A percentile compares a stretch with the other conserved stretches of the same genome.
Conservation (phyloP, 768 basidiomycete species). For the Suillus ampliporus region DNA sequence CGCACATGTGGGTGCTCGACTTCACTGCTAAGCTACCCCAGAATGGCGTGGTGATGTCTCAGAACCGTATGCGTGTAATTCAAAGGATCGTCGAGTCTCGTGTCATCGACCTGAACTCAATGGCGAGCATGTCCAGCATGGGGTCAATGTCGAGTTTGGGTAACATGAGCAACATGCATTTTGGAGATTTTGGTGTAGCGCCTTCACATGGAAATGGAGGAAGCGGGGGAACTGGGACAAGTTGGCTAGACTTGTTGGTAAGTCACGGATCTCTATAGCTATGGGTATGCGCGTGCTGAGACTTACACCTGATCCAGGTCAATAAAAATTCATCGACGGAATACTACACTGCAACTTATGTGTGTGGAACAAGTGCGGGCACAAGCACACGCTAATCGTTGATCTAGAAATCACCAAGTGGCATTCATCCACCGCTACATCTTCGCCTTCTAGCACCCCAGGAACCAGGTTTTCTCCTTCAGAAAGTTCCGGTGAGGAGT, state of each 20-base stretch:
- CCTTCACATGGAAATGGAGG: conserved; percentile 27
- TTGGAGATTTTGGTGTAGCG: conserved; percentile 27
- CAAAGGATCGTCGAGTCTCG: conserved; percentile 59
- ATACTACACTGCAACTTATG: conserved; percentile 71
- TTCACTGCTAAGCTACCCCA: conserved; percentile 61
- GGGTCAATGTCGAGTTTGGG: conserved; percentile 30
- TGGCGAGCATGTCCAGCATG: conserved; percentile 32
- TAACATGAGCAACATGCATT: conserved; percentile 33
- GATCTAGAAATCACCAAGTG: conserved; percentile 64
- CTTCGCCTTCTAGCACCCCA: conserved; percentile 70
- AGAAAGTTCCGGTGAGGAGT: conserved; percentile 71
- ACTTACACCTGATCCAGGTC: conserved; percentile 47
- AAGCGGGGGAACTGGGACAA: conserved; percentile 19
- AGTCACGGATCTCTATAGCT: conserved; percentile 17
- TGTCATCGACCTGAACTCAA: conserved; percentile 4
- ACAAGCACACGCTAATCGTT: conserved; percentile 11
- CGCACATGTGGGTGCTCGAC: conserved; percentile 68
- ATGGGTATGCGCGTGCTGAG: neutral
- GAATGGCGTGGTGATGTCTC: conserved; percentile 71
- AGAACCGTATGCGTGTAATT: conserved; percentile 75
- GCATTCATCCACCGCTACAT: conserved; percentile 70
- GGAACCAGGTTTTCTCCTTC: conserved; percentile 78
- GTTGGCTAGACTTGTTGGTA: conserved; percentile 39
- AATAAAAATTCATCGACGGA: conserved; percentile 60
- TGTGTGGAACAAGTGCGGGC: conserved; percentile 40